Percentiles rank a stretch among this genome's conserved stretches.
phyloP scores from a whole-genome alignment of 345 rosid species.

The Rhodomyrtus tomentosa region DNA sequence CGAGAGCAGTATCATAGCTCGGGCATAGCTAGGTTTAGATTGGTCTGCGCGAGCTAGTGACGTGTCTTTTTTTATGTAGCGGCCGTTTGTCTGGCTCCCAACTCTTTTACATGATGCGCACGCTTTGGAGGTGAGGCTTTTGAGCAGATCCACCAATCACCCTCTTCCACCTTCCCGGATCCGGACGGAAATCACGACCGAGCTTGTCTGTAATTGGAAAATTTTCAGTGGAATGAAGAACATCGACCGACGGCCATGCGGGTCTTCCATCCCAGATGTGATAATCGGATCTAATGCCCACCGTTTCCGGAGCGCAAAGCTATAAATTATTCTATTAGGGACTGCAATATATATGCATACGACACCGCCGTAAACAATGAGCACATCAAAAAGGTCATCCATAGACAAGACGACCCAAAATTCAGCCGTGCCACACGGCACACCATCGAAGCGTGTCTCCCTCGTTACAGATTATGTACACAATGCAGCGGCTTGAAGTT shows the following conservation, averaged over 20 bases:
- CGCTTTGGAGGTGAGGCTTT: not conserved
- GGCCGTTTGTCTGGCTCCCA: not conserved
- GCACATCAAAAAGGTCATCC: not conserved
- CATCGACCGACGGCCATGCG: not conserved
- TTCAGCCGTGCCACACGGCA: not conserved
- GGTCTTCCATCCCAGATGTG: not conserved
- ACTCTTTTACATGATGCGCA: not conserved
- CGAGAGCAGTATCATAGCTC: not conserved
- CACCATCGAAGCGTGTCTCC: not conserved
- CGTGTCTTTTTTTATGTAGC: not conserved
- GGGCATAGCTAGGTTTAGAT: not conserved
- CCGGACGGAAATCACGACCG: not conserved
- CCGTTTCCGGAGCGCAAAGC: not conserved
- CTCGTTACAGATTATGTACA: not conserved
- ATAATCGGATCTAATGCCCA: not conserved
- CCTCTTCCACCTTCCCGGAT: not conserved
- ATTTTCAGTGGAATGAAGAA: not conserved
- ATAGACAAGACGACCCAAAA: not conserved
- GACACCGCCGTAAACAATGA: not conserved
- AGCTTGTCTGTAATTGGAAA: not conserved
- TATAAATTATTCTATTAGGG: not conserved
- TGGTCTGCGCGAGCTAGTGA: not conserved
- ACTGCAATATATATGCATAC: not conserved
- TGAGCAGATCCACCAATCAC: not conserved
- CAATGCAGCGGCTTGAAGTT: not conserved